These are phyloP conservation scores for Plectosphaerella plurivora DNA, from an alignment of 2,329 filamentous ascomycete genomes.

Conservation along the genomic window DNA sequence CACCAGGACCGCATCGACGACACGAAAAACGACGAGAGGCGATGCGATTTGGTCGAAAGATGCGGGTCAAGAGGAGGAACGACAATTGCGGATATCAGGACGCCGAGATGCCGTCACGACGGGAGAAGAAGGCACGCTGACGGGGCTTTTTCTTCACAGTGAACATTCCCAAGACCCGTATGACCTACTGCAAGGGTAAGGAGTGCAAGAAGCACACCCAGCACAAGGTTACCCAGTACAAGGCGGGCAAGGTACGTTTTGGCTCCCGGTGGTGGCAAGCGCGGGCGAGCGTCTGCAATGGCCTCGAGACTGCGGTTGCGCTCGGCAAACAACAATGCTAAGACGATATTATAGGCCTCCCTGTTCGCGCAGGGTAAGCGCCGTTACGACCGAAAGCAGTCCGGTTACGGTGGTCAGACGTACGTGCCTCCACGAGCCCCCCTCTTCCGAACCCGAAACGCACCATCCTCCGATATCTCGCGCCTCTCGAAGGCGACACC, in stretches of 20 bases:
- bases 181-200: slow-evolving; percentile 97
- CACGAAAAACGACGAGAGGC: slow-evolving; percentile 1
- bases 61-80: slow-evolving; percentile 1
- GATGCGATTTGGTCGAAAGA: not conserved
- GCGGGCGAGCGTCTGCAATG: too few relatives aligned
- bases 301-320: too few relatives aligned
- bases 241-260: slow-evolving; percentile 73
- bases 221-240: slow-evolving; percentile 95
- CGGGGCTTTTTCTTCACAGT: slow-evolving; percentile 53
- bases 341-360: slow-evolving; percentile 59
- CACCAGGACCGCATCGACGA: not conserved
- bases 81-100: not conserved
- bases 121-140: slow-evolving; percentile 17
- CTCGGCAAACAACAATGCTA: not conserved
- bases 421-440: not conserved
- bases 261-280: too few relatives aligned
- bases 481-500: not conserved
- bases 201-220: slow-evolving; percentile 88
- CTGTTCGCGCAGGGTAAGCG: slow-evolving; percentile 98
- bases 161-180: slow-evolving; percentile 97
- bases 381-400: slow-evolving; percentile 99
- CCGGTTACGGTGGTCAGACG: slow-evolving; percentile 99
- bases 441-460: not conserved
- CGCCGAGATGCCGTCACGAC: not conserved
- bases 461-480: too few relatives aligned